Percentiles rank a stretch among this genome's conserved stretches.
These are phyloP conservation scores for Colletotrichum chlorophyti DNA, from an alignment of 2,329 filamentous ascomycete genomes.

Conservation along the genomic window DNA sequence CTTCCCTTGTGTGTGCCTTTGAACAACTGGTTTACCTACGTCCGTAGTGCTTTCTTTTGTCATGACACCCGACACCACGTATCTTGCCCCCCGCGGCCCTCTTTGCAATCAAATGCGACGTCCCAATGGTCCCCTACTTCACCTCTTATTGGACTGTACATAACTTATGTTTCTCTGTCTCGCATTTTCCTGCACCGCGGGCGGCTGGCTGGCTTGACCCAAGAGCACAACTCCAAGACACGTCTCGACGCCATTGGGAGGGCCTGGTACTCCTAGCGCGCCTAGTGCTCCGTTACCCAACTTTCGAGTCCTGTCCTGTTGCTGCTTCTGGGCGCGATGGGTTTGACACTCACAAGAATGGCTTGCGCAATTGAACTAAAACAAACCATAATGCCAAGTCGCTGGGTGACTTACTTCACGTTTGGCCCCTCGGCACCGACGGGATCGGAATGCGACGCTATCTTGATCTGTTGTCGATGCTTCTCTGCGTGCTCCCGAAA, in stretches of 20 bases:
- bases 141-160: not conserved
- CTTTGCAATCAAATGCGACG: not conserved
- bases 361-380: not conserved
- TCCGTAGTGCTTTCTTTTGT: conserved; percentile 11
- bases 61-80: not conserved
- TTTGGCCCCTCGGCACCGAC: not conserved
- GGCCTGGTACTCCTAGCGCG: not conserved
- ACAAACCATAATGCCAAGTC: not conserved
- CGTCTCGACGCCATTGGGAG: conserved; percentile 6
- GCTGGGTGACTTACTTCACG: not conserved
- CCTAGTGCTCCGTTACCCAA: not conserved
- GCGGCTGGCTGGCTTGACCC: not conserved
- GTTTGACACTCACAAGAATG: not conserved
- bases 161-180: not conserved
- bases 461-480: no score
- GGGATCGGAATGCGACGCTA: not conserved
- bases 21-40: conserved; percentile 4
- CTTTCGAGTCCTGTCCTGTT: not conserved
- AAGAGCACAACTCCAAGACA: conserved; percentile 9
- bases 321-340: not conserved
- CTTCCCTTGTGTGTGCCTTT: not conserved
- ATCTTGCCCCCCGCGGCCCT: not conserved
- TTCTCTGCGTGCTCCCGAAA: no score
- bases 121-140: not conserved
- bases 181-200: conserved; percentile 1